A percentile compares a stretch with the other conserved stretches of the same genome.
These are phyloP conservation scores for Thraustotheca clavata DNA, from an alignment of 352 stramenopile species.

Conservation along the genomic window DNA sequence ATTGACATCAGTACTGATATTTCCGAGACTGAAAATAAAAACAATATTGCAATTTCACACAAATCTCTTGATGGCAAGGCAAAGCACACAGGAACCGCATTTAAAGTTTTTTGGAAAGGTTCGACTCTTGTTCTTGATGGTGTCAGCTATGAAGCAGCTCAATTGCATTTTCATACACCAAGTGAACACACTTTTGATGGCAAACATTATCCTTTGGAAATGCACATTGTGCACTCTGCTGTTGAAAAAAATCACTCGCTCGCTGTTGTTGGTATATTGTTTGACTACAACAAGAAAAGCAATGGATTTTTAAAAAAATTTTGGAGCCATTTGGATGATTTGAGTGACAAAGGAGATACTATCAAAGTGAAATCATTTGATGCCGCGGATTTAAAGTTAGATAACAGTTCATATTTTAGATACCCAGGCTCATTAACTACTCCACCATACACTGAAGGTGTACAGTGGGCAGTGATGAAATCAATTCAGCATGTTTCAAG, in stretches of 20 bases:
- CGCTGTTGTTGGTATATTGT: conserved; percentile 53
- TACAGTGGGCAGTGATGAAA: conserved; percentile 51
- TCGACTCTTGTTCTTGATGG: conserved; percentile 22
- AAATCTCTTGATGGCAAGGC: background rate
- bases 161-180: conserved; percentile 38
- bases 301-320: conserved; percentile 55
- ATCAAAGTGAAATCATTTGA: background rate
- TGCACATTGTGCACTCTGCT: conserved; percentile 40
- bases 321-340: conserved; percentile 32
- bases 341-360: conserved; percentile 22
- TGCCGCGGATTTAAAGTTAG: background rate
- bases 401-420: conserved; percentile 33
- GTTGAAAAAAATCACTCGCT: conserved; percentile 31
- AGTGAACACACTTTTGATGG: conserved; percentile 35
- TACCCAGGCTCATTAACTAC: conserved; percentile 64
- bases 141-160: conserved; percentile 24
- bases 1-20: conserved; percentile 6
- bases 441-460: conserved; percentile 55
- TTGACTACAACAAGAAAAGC: conserved; percentile 25
- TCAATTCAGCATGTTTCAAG: conserved; percentile 41
- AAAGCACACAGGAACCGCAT: background rate
- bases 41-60: background rate
- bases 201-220: conserved; percentile 27
- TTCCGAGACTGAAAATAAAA: background rate
- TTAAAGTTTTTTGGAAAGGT: conserved; percentile 5